Evolutionary conservation across 2,329 filamentous ascomycete species (phyloP), one percentile per base, ranked within the genome.

Genomic region (Clonostachys byssicola): DNA sequence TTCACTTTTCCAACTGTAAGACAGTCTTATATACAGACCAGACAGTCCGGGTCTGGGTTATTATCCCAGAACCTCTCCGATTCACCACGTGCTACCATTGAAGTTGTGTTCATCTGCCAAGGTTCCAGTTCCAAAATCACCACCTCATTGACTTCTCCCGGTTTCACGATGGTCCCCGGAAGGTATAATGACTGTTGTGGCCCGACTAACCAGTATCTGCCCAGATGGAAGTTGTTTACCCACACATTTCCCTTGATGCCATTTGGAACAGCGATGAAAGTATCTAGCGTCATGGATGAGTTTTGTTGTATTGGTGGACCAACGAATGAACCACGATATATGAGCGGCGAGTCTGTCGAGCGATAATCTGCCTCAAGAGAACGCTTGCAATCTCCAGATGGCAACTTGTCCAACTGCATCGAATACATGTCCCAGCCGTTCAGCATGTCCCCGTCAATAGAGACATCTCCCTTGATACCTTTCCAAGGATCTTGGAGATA

Each of bases 101-200:
- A 34, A 3, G 34, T 36, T 1, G 49, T 36, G 18, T 30, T 30
- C 23, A 30, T 30, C 23, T 30, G 23, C 23, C 40, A 34, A 10
- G 72, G 72, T 55, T 75, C 72, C 20, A 75, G 52, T 46, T 71
- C 71, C 1, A 76, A 56, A 14, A 74, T 58, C 2, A 69, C 56
- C 12, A 74, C 62, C 45, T 70, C 63, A 51, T 75, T 75, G 14
- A 53, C 52, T 9, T n/a, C 13, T 20, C 16, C 40, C 13, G 54
- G 54, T 40, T 64, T 63, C 34, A 73, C 43, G 12, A 68, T 51
- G 14, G 61, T 64, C 2, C 71, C 71, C 0, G 72, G 73, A 2
- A 75, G 48, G 49, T 73, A 77, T 6, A 75, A 53, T n/a, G 62
- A 66, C 55, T 75, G 72, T 56, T 75, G 73, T 3, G 72, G 72